Evolutionary conservation across 805 yeast species (phyloP).

Genomic region (Sungouiella blattae): DNA sequence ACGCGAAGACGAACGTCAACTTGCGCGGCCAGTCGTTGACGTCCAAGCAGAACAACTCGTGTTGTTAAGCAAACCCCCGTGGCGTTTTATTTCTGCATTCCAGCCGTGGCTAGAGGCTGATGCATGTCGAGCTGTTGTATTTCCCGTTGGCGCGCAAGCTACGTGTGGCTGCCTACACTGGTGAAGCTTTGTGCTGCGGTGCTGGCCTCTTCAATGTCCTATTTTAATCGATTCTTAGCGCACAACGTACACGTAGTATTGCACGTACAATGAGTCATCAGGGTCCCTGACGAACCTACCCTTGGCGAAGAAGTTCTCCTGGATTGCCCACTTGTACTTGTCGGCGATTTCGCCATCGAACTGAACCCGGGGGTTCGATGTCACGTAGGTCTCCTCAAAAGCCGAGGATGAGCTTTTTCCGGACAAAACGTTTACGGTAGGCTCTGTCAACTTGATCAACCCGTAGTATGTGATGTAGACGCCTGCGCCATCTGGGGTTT

Average conservation of each 20-base stretch:
- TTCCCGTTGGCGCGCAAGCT: too few relatives aligned
- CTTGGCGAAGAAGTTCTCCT: slow-evolving; percentile 50
- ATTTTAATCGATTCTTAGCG: slow-evolving; percentile 7
- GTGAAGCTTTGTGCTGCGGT: too few relatives aligned
- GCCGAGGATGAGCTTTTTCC: slow-evolving; percentile 25
- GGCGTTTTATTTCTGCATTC: too few relatives aligned
- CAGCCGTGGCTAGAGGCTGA: too few relatives aligned
- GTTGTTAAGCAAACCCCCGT: slow-evolving; percentile 34
- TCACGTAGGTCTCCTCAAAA: slow-evolving; percentile 49
- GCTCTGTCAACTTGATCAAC: slow-evolving; percentile 37
- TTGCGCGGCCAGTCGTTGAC: slow-evolving; percentile 63
- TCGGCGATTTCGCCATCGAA: slow-evolving; percentile 41
- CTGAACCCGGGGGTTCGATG: slow-evolving; percentile 43
- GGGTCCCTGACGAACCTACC: slow-evolving; percentile 56
- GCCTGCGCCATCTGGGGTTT: slow-evolving; percentile 41
- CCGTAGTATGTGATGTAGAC: slow-evolving; percentile 48
- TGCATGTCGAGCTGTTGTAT: too few relatives aligned
- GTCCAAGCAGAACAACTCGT: slow-evolving; percentile 34
- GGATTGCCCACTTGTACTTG: slow-evolving; percentile 48
- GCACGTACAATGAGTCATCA: slow-evolving; percentile 46
- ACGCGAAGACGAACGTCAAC: slow-evolving; percentile 63
- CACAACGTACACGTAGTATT: slow-evolving; percentile 47
- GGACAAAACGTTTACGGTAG: slow-evolving; percentile 33
- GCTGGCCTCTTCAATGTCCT: too few relatives aligned
- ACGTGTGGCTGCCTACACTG: too few relatives aligned